Conservation (phyloP, 441 rosid species). For the Corymbia calophylla region DNA sequence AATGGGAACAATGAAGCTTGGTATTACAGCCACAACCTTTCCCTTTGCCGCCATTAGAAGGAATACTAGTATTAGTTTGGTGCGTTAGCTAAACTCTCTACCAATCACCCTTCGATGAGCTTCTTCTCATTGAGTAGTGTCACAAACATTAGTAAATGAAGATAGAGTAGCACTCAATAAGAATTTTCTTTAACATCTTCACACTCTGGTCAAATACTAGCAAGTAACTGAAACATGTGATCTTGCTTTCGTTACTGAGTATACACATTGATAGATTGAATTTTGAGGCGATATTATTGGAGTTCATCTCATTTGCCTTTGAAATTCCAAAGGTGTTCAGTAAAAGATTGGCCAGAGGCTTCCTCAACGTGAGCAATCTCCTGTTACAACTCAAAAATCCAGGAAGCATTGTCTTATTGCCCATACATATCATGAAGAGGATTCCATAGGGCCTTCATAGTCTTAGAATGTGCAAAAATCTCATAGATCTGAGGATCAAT, state of each 20-base stretch:
- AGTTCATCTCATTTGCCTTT: background rate
- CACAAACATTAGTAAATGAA: background rate
- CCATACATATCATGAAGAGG: background rate
- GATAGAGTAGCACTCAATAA: background rate
- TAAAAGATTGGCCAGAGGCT: background rate
- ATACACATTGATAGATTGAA: background rate
- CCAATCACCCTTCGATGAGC: background rate
- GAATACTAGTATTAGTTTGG: background rate
- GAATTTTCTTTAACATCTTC: background rate
- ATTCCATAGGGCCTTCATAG: accelerated
- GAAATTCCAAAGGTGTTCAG: background rate
- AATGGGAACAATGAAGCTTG: background rate
- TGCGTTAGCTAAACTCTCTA: background rate
- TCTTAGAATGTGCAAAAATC: background rate
- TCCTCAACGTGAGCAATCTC: background rate
- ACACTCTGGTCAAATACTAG: background rate
- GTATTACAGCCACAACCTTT: background rate
- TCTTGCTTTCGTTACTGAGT: background rate
- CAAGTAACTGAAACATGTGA: background rate
- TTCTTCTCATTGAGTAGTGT: background rate
- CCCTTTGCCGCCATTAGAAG: background rate
- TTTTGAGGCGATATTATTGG: background rate
- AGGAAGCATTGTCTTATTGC: background rate
- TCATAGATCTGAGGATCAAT: background rate
- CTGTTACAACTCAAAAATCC: background rate